A percentile compares a stretch with the other conserved stretches of the same genome.
These are phyloP conservation scores for Vaccinium corymbosum DNA, from an alignment of 148 eudicot species.

Conservation along the genomic window DNA sequence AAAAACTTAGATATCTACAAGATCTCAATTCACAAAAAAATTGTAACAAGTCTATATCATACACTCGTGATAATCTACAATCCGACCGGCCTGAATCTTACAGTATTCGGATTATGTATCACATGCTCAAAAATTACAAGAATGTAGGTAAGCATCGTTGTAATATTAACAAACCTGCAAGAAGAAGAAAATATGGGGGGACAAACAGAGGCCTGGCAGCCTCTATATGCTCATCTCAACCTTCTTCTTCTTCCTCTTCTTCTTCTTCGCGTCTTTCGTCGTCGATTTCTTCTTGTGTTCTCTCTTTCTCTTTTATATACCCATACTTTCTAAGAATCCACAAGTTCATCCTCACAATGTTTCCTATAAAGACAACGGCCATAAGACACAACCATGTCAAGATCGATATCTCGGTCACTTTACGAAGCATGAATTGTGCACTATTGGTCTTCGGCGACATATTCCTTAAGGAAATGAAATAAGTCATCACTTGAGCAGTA, in stretches of 20 bases:
- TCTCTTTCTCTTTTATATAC: slow-evolving; percentile 19
- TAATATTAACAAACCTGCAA: background rate
- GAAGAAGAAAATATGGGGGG: background rate
- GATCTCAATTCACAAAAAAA: background rate
- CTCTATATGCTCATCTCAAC: background rate
- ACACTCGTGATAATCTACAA: background rate
- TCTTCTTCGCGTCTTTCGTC: slow-evolving; percentile 11
- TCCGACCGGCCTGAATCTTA: background rate
- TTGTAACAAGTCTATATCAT: background rate
- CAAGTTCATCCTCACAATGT: slow-evolving; percentile 21
- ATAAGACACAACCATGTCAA: slow-evolving; percentile 24
- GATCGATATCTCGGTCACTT: slow-evolving; percentile 24
- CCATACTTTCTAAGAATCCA: slow-evolving; percentile 33
- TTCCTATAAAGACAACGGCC: slow-evolving; percentile 23
- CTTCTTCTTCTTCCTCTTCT: background rate
- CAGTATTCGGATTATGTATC: background rate
- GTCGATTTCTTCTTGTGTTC: background rate
- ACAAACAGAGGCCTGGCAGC: background rate
- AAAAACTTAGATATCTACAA: background rate
- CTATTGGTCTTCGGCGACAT: slow-evolving; percentile 9
- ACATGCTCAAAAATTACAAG: background rate
- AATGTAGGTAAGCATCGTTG: background rate
- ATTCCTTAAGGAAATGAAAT: slow-evolving; percentile 8
- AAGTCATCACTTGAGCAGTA: slow-evolving; percentile 19
- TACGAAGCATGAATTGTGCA: background rate